Evolutionary conservation across 2,329 filamentous ascomycete genomes (phyloP).

Genomic region (Plenodomus biglobosus): DNA sequence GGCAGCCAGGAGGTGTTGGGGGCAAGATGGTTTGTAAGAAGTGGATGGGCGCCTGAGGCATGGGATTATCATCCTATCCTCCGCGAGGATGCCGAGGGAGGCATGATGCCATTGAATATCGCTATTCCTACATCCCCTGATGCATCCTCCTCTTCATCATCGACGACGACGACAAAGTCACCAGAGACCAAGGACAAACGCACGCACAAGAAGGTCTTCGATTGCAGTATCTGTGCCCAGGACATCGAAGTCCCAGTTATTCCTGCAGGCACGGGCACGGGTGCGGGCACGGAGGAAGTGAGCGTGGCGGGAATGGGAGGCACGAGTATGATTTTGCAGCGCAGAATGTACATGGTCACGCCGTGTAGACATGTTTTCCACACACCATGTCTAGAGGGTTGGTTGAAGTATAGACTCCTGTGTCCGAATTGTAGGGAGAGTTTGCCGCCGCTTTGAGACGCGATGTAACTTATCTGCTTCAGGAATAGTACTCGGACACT

Average conservation of each 20-base stretch:
- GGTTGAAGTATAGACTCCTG: slow-evolving; percentile 91
- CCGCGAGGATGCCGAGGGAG: slow-evolving; percentile 79
- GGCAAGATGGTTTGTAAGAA: slow-evolving; percentile 80
- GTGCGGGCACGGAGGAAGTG: neutral
- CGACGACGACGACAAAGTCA: slow-evolving; percentile 4
- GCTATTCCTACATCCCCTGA: slow-evolving; percentile 18
- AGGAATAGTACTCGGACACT: too few relatives aligned
- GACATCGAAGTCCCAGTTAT: slow-evolving; percentile 86
- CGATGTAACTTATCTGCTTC: too few relatives aligned
- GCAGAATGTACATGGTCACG: slow-evolving; percentile 93
- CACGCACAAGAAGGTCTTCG: slow-evolving; percentile 66
- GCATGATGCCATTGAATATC: slow-evolving; percentile 72
- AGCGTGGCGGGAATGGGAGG: slow-evolving; percentile 49
- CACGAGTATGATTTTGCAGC: slow-evolving; percentile 65
- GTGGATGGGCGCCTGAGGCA: slow-evolving; percentile 66
- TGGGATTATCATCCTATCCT: slow-evolving; percentile 96
- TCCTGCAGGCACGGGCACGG: slow-evolving; percentile 45
- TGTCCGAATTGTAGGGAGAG: slow-evolving; percentile 94
- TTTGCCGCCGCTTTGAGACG: slow-evolving; percentile 72
- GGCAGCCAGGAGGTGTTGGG: slow-evolving; percentile 81
- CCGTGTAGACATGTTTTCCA: slow-evolving; percentile 97
- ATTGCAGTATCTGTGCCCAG: slow-evolving; percentile 95
- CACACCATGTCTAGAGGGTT: slow-evolving; percentile 85
- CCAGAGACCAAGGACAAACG: slow-evolving; percentile 46
- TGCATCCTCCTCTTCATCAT: slow-evolving; percentile 12